Base-by-base conservation (phyloP, 768 basidiomycete species). In the Hirschioporus abietinus region DNA sequence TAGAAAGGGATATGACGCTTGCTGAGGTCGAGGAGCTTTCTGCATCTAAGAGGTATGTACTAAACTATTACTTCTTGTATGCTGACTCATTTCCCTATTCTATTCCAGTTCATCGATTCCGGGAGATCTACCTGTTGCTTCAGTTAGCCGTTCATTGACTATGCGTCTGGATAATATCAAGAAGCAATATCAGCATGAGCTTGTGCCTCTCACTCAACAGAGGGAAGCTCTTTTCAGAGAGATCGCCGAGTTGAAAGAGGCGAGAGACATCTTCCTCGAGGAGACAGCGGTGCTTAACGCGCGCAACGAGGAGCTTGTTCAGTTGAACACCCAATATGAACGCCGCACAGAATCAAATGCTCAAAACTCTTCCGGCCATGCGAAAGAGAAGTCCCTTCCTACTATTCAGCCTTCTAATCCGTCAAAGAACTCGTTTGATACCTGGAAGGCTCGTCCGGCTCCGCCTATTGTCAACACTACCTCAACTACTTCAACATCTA, bases 21-120 rank as follows among this genome's bases (percentile, higher is more conserved):
- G 95, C 95, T 0, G 96, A 99, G 76, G 87, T 99, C 42, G 95
- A 96, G 73, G 95, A 98, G 77, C 81, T 99, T 35, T 85, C 88
- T 23, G 86, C 84, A 23, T 84, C 84, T 0, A 92, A 87, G 74
- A 87, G 84, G 95, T 95, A 71, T 63, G 82, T 80, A 6, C 60
- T 18, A n/a, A n/a, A n/a, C n/a, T n/a, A n/a, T 60, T 61, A 64
- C 61, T 60, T n/a, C 63, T 42, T 52, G 42, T 52, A 20, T 52
- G 12, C 17, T 6, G 5, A 26, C 26, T 60, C 58, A 34, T 52
- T n/a, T 5, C 2, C 18, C 3, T 36, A 20, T n/a, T 64, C 17
- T 74, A 71, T 70, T 74, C 75, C n/a, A 72, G 72, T 52, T 74
- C 74, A 64, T 58, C 66, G 61, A 67, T 68, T 10, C 65, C 71